Percentiles rank a stretch among this genome's conserved stretches.
Evolutionary conservation across 345 rosid genomes (phyloP).

Genomic region (Clarkia xantiana): DNA sequence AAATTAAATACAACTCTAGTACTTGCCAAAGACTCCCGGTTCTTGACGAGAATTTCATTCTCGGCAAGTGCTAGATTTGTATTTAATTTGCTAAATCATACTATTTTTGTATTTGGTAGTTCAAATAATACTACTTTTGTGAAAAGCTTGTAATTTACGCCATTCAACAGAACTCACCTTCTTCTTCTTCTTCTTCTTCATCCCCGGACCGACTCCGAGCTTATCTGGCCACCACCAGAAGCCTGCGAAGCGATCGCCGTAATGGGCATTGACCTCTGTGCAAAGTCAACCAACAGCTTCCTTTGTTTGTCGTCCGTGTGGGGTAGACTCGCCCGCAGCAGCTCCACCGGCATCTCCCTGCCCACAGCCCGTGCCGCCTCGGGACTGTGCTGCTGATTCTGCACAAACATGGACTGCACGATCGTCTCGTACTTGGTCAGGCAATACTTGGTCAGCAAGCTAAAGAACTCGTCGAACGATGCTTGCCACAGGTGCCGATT

Average conservation of each 20-base stretch:
- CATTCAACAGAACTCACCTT: no score
- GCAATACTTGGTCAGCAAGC: conserved; percentile 83
- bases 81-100: no score
- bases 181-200: no score
- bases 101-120: no score
- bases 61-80: no score
- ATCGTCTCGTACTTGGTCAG: conserved; percentile 74
- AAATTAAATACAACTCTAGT: no score
- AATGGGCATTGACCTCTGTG: conserved; percentile 37
- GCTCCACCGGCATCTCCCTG: conserved; percentile 94
- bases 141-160: no score
- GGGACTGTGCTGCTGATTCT: conserved; percentile 19
- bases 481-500: conserved; percentile 85
- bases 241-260: conserved; percentile 7
- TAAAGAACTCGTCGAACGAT: conserved; percentile 79
- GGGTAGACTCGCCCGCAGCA: conserved; percentile 80
- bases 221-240: no score
- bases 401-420: conserved; percentile 32
- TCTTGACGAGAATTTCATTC: no score
- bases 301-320: conserved; percentile 74
- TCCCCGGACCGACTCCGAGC: no score
- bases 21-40: no score
- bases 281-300: conserved; percentile 55
- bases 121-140: no score
- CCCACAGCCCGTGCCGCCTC: conserved; percentile 44